phyloP scores from a whole-genome alignment of 257 asterid species.

The Rubia yunnanensis region DNA sequence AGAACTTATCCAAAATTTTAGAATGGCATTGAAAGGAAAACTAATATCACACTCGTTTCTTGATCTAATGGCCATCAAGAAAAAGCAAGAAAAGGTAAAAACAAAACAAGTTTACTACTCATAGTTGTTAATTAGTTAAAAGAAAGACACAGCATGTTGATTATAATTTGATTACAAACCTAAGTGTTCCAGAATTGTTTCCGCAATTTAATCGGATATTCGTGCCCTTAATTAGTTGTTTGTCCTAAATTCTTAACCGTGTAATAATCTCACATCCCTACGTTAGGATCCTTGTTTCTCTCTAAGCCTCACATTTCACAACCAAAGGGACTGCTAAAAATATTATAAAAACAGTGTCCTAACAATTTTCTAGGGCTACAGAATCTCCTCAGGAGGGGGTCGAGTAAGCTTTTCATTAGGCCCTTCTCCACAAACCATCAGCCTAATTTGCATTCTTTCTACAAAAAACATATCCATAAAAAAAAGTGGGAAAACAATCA shows the following conservation, averaged over 20 bases:
- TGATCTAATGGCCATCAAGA: too few relatives aligned
- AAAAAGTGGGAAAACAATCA: not conserved
- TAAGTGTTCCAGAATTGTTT: not conserved
- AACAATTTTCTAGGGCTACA: not conserved
- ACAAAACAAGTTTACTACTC: too few relatives aligned
- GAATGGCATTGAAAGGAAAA: too few relatives aligned
- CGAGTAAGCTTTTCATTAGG: not conserved
- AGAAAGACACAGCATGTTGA: too few relatives aligned
- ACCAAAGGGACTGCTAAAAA: conserved; percentile 5
- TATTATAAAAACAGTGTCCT: not conserved
- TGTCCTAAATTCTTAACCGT: too few relatives aligned
- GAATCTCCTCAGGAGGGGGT: conserved; percentile 13
- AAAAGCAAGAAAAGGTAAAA: too few relatives aligned
- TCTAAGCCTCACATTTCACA: conserved; percentile 18
- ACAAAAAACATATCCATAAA: not conserved
- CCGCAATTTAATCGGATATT: not conserved
- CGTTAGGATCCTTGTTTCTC: not conserved
- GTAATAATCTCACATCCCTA: too few relatives aligned
- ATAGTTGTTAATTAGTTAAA: too few relatives aligned
- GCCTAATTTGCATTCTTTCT: too few relatives aligned
- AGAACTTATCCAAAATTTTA: too few relatives aligned
- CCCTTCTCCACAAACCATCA: conserved; percentile 15
- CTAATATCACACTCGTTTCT: too few relatives aligned
- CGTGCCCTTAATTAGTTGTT: not conserved
- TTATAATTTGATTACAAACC: too few relatives aligned